phyloP scores from a whole-genome alignment of 208 protist species.

The Tritrichomonas foetus region DNA sequence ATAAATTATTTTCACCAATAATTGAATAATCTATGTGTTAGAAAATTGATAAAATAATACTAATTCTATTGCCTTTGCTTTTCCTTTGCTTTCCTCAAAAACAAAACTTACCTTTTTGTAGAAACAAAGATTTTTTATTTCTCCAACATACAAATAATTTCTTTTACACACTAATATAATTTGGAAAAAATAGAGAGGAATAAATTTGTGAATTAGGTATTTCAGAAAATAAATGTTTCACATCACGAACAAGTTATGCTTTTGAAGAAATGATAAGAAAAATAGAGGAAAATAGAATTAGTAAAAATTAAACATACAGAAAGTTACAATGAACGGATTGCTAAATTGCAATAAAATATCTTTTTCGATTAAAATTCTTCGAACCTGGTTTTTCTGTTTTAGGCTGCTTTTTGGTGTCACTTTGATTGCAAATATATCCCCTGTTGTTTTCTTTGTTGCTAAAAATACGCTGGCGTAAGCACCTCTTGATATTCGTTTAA shows the following conservation, averaged over 20 bases:
- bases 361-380: not conserved
- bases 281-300: too few species aligned
- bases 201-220: too few species aligned
- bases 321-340: constrained; percentile 28
- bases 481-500: constrained; percentile 65
- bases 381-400: not conserved
- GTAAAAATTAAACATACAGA: not conserved
- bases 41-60: not conserved
- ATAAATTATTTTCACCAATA: not conserved
- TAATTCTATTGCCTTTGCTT: not conserved
- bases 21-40: constrained; percentile 33
- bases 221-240: too few species aligned
- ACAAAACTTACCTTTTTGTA: not conserved
- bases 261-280: not conserved
- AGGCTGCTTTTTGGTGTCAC: not conserved
- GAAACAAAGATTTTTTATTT: not conserved
- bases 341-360: not conserved
- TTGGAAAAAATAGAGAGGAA: too few species aligned
- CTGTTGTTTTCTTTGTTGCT: constrained; percentile 58
- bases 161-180: not conserved
- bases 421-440: constrained; percentile 66
- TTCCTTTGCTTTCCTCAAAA: not conserved
- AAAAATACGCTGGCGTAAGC: constrained; percentile 63
- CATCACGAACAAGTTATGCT: too few species aligned
- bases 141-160: not conserved